A percentile compares a stretch with the other conserved stretches of the same genome.
These are phyloP conservation scores for Haplosporangium gracile DNA, from an alignment of 192 early-diverging fungal species.

Conservation along the genomic window DNA sequence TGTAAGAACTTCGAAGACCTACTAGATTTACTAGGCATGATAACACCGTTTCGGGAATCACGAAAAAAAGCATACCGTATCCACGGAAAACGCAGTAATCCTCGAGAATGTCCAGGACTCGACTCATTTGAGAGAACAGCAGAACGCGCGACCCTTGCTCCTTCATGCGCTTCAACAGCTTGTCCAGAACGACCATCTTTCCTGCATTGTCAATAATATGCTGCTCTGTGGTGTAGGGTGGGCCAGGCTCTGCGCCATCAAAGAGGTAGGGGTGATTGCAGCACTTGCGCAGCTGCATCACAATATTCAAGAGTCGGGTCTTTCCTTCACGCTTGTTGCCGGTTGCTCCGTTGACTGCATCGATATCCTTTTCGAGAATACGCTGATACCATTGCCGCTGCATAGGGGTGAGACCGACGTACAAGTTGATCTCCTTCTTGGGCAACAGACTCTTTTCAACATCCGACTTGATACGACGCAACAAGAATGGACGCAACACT, in stretches of 20 bases:
- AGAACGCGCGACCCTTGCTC: slow-evolving; percentile 94
- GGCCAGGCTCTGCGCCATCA: slow-evolving; percentile 91
- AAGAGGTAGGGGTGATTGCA: slow-evolving; percentile 98
- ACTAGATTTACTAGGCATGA: neutral
- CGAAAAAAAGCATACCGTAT: slow-evolving; percentile 66
- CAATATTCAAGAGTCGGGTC: slow-evolving; percentile 93
- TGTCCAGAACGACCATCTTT: slow-evolving; percentile 96
- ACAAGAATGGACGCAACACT: slow-evolving; percentile 84
- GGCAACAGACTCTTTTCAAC: slow-evolving; percentile 97
- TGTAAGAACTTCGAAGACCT: neutral
- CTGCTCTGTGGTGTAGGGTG: slow-evolving; percentile 97
- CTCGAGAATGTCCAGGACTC: slow-evolving; percentile 97
- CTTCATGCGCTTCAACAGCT: slow-evolving; percentile 82
- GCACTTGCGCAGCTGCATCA: slow-evolving; percentile 95
- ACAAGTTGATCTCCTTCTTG: slow-evolving; percentile 94
- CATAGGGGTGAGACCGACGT: slow-evolving; percentile 94
- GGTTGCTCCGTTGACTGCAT: slow-evolving; percentile 92
- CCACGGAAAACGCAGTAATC: slow-evolving; percentile 95
- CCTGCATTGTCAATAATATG: slow-evolving; percentile 94
- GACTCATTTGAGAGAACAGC: slow-evolving; percentile 98
- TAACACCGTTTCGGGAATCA: neutral
- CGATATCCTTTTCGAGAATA: slow-evolving; percentile 97
- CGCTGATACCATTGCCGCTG: slow-evolving; percentile 97
- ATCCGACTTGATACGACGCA: slow-evolving; percentile 93
- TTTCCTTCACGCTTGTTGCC: slow-evolving; percentile 84